These are phyloP conservation scores for Trichoderma cornu-damae DNA, from an alignment of 2,329 filamentous ascomycete genomes.

Conservation along the genomic window DNA sequence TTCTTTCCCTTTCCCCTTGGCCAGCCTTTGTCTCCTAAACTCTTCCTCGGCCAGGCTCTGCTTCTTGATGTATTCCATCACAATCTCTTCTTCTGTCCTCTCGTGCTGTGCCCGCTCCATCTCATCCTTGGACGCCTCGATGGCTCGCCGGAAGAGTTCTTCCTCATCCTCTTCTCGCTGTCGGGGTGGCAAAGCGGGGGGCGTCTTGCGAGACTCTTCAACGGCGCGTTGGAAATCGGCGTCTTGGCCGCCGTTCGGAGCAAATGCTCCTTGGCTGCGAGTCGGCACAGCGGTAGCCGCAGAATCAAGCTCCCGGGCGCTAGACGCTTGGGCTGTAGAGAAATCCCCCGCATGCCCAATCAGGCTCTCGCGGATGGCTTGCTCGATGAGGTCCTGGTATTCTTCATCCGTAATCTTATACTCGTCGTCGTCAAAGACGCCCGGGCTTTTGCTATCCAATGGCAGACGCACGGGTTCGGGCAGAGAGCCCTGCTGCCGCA, in stretches of 20 bases:
- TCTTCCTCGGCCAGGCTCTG: constrained; percentile 68
- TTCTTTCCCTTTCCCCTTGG: constrained; percentile 34
- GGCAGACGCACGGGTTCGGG: constrained; percentile 23
- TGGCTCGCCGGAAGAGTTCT: constrained; percentile 38
- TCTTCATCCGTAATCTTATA: constrained; percentile 52
- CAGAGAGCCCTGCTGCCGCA: constrained; percentile 32
- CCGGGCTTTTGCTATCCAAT: constrained; percentile 26
- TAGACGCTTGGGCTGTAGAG: constrained; percentile 21
- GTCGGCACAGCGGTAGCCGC: not conserved
- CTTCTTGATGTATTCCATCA: constrained; percentile 72
- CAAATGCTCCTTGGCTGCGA: not conserved
- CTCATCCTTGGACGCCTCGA: constrained; percentile 42
- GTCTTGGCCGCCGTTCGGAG: constrained; percentile 35
- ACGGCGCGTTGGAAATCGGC: constrained; percentile 38
- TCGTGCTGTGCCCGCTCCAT: constrained; percentile 38
- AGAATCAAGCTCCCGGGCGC: constrained; percentile 21
- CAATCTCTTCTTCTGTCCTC: constrained; percentile 63
- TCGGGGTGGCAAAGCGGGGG: constrained; percentile 17
- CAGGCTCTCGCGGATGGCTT: constrained; percentile 52
- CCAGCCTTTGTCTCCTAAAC: constrained; percentile 29
- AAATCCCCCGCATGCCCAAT: constrained; percentile 19
- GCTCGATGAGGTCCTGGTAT: constrained; percentile 52
- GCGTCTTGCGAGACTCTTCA: constrained; percentile 35
- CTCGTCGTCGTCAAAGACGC: constrained; percentile 37
- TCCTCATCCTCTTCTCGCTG: constrained; percentile 36